Conservation (phyloP, 441 rosid species). For the Theobroma grandiflorum region DNA sequence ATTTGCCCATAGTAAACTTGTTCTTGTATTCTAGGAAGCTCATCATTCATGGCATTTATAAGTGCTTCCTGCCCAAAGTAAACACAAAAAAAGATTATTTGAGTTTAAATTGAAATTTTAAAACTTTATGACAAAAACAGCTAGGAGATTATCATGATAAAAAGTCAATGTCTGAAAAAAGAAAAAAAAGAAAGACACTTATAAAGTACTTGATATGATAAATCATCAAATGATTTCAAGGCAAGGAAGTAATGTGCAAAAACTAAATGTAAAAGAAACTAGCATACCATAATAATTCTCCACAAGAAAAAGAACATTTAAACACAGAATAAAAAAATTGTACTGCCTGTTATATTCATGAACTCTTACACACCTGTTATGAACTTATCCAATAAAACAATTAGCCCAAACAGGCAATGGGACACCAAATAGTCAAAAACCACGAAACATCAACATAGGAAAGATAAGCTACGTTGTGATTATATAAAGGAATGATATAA, state of each 20-base stretch:
- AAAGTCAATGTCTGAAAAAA: slow-evolving; percentile 26
- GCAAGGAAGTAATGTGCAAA: neutral
- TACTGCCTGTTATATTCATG: neutral
- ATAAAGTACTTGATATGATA: neutral
- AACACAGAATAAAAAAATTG: neutral
- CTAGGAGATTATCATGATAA: slow-evolving; percentile 14
- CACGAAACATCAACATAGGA: neutral
- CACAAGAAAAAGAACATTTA: slow-evolving; percentile 10
- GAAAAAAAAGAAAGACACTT: neutral
- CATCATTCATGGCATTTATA: slow-evolving; percentile 93
- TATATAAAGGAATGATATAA: slow-evolving; percentile 31
- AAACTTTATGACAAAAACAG: slow-evolving; percentile 16
- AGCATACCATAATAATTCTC: neutral
- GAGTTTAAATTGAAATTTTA: slow-evolving; percentile 12
- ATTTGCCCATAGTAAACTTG: slow-evolving; percentile 95
- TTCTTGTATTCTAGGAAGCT: slow-evolving; percentile 96
- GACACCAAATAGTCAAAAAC: slow-evolving; percentile 17
- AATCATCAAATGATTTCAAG: neutral
- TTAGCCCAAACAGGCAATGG: neutral
- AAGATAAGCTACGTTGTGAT: slow-evolving; percentile 7
- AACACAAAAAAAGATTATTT: slow-evolving; percentile 30
- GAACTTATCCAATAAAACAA: slow-evolving; percentile 4
- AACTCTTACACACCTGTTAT: neutral
- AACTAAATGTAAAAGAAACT: slow-evolving; percentile 15
- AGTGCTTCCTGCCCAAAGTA: slow-evolving; percentile 77